phyloP scores from a whole-genome alignment of 1,139 yeast species.

The Hansenula lynferdii region DNA sequence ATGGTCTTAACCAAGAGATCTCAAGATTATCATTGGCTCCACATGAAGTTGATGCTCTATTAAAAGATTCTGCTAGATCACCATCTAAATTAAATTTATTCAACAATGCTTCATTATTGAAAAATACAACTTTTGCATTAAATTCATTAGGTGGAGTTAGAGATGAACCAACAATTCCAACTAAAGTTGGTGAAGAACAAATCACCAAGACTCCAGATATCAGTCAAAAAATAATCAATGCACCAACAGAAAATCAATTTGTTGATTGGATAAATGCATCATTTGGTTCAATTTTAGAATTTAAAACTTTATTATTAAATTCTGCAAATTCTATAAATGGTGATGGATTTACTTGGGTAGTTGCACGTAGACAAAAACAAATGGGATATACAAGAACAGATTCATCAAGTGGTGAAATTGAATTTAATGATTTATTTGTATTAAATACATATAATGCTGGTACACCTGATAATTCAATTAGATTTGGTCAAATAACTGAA shows the following conservation, averaged over 20 bases:
- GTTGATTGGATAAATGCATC: conserved; percentile 40
- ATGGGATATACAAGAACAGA: conserved; percentile 19
- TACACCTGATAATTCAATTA: conserved; percentile 41
- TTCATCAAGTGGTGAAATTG: conserved; percentile 22
- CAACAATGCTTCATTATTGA: conserved; percentile 54
- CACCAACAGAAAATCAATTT: conserved; percentile 8
- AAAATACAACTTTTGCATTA: conserved; percentile 55
- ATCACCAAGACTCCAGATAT: conserved; percentile 41
- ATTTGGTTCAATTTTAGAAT: conserved; percentile 67
- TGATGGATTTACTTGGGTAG: conserved; percentile 72
- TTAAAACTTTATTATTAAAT: conserved; percentile 55
- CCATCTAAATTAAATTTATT: conserved; percentile 34
- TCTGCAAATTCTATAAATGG: conserved; percentile 65
- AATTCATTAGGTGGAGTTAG: conserved; percentile 41
- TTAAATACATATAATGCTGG: conserved; percentile 78
- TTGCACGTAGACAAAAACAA: conserved; percentile 41
- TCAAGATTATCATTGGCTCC: conserved; percentile 16
- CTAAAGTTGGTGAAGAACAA: too few relatives aligned
- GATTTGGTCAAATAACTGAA: conserved; percentile 25
- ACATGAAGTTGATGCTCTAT: conserved; percentile 21
- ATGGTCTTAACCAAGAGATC: conserved; percentile 36
- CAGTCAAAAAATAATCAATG: conserved; percentile 25
- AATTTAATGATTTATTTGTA: conserved; percentile 47
- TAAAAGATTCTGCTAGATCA: conserved; percentile 24
- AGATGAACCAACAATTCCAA: conserved; percentile 12